Percentiles rank a stretch among this genome's conserved stretches.
Evolutionary conservation across 2,329 filamentous ascomycete species (phyloP).

Genomic region (Beauveria pseudobassiana): DNA sequence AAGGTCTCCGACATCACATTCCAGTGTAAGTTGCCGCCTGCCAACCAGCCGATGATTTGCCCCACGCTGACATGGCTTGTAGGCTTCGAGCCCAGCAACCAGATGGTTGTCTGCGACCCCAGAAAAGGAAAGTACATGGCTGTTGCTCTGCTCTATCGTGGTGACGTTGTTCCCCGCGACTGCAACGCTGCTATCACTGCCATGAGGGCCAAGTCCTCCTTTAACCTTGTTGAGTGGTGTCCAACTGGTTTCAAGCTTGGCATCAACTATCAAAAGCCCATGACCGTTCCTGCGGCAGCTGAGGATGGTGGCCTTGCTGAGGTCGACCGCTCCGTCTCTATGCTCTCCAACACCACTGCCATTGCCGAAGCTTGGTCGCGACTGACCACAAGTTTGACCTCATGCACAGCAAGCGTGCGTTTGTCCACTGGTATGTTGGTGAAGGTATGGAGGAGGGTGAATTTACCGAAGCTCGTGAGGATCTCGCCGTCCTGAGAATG

Average conservation of each 20-base stretch:
- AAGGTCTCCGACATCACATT: slow-evolving; percentile 72
- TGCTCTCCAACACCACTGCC: slow-evolving; percentile 69
- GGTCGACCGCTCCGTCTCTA: slow-evolving; percentile 57
- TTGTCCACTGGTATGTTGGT: slow-evolving; percentile 75
- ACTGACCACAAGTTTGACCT: slow-evolving; percentile 68
- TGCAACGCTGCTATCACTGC: slow-evolving; percentile 59
- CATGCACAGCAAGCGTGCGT: slow-evolving; percentile 72
- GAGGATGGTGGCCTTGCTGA: slow-evolving; percentile 52
- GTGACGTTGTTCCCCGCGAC: slow-evolving; percentile 63
- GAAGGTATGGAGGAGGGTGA: slow-evolving; percentile 92
- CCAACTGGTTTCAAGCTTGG: slow-evolving; percentile 70
- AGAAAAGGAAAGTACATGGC: slow-evolving; percentile 74
- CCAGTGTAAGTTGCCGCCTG: slow-evolving; percentile 49
- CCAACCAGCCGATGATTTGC: neutral
- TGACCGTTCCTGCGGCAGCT: slow-evolving; percentile 46
- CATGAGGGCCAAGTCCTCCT: slow-evolving; percentile 63
- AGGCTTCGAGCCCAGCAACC: slow-evolving; percentile 73
- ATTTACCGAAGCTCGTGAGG: slow-evolving; percentile 81
- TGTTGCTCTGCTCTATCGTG: slow-evolving; percentile 63
- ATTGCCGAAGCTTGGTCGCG: slow-evolving; percentile 68
- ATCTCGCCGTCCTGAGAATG: slow-evolving; percentile 76
- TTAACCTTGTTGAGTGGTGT: slow-evolving; percentile 71
- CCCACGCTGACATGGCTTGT: slow-evolving; percentile 18
- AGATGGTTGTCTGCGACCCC: slow-evolving; percentile 70
- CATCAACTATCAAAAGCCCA: slow-evolving; percentile 66